A percentile compares a stretch with the other conserved stretches of the same genome.
These are phyloP conservation scores for Alternaria brassicicola DNA, from an alignment of 2,329 filamentous ascomycete species.

Conservation along the genomic window DNA sequence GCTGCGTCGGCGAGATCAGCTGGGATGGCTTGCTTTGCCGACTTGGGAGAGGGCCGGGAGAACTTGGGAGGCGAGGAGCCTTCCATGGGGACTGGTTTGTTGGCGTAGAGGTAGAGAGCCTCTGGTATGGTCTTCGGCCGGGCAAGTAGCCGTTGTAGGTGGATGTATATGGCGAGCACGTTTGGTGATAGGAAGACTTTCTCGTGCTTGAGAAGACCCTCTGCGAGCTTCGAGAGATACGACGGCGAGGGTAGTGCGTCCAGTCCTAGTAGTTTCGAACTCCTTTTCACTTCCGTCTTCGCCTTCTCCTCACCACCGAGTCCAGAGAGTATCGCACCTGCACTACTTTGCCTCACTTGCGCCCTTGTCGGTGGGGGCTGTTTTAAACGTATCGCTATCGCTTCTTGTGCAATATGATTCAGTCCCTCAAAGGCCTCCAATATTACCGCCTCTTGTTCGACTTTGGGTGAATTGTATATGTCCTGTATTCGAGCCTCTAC, in stretches of 20 bases:
- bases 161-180: conserved; percentile 75
- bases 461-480: conserved; percentile 35
- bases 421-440: conserved; percentile 32
- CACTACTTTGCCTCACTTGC: conserved; percentile 40
- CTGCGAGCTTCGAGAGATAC: conserved; percentile 63
- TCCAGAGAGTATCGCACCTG: conserved; percentile 42
- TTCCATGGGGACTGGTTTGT: conserved; percentile 74
- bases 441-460: conserved; percentile 33
- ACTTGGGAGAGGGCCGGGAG: conserved; percentile 66
- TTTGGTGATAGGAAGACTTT: conserved; percentile 79
- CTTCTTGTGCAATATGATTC: conserved; percentile 30
- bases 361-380: conserved; percentile 31
- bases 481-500: conserved; percentile 36
- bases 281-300: conserved; percentile 9
- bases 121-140: conserved; percentile 78
- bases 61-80: conserved; percentile 56
- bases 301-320: conserved; percentile 31
- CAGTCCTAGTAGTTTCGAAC: conserved; percentile 19
- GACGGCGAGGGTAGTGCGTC: conserved; percentile 38
- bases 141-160: conserved; percentile 74
- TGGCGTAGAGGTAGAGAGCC: conserved; percentile 80
- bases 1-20: conserved; percentile 73
- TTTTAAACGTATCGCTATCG: conserved; percentile 38
- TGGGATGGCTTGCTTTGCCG: conserved; percentile 74
- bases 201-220: conserved; percentile 72